Evolutionary conservation across 345 rosid genomes (phyloP), one percentile per base, ranked within the genome.

Genomic region (Pugionium dolabratum): DNA sequence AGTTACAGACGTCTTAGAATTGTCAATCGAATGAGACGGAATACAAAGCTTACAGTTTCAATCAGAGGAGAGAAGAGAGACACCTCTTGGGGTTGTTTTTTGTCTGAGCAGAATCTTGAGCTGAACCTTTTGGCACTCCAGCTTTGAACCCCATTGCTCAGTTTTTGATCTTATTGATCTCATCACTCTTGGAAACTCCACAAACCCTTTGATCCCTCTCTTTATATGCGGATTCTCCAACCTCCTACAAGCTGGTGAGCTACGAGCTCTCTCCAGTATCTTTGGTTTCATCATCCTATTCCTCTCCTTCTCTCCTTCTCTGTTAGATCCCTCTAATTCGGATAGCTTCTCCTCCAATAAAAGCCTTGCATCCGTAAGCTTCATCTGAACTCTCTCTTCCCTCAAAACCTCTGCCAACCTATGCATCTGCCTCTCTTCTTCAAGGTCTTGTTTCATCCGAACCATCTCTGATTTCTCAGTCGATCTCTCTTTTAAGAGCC

Each of bases 331-430:
- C 71, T 78, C 80, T 64, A 86, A 54, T 63, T 81, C 82, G n/a
- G 66, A 66, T 67, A 93, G 9, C 82, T 81, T 93, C 72, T 86
- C 91, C 37, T 87, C 88, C 10, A 85, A 84, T 43, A 83, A 49
- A 69, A 85, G 73, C 84, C 80, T 86, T 4, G 98, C 96, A 11
- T 87, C 98, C 1, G 83, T 69, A 33, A 93, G 78, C 80, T 89
- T 93, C 96, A 93, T 89, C 59, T 85, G 97, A 66, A 93, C 97
- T 70, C 97, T 79, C 64, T 87, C 96, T 74, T 93, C 98, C 48
- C 97, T 80, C 44, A 90, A 74, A 7, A 81, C 86, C 62, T 89
- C 91, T 1, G 96, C 87, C 76, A 93, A 46, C 11, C 84, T 70
- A 58, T 83, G 68, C 97, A 87, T 93, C 86, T 75, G 80, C 59